Conservation (phyloP, 495 filamentous ascomycete genomes). For the Aspergillus bridgeri region DNA sequence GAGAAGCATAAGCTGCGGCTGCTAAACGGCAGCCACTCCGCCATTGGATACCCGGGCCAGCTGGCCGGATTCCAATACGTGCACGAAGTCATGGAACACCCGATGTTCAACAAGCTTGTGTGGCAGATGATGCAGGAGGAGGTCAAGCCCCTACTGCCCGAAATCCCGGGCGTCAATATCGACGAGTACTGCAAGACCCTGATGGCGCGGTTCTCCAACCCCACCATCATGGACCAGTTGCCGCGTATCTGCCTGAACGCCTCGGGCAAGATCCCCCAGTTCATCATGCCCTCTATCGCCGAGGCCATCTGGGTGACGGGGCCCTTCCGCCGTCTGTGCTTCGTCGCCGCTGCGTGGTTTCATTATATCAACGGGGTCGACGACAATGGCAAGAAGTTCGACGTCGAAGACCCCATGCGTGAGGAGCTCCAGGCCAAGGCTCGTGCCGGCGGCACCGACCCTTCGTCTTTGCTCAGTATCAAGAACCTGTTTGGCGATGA, state of each 20-base stretch:
- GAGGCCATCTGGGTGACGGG: slow-evolving; percentile 43
- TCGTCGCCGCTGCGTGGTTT: slow-evolving; percentile 46
- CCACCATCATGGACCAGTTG: slow-evolving; percentile 46
- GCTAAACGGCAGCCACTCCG: slow-evolving; percentile 47
- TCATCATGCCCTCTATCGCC: slow-evolving; percentile 49
- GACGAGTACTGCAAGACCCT: slow-evolving; percentile 45
- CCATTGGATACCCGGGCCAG: slow-evolving; percentile 44
- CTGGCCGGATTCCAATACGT: slow-evolving; percentile 46
- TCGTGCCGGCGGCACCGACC: slow-evolving; percentile 33
- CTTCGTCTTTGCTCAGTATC: slow-evolving; percentile 35
- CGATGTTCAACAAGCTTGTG: slow-evolving; percentile 36
- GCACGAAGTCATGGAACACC: slow-evolving; percentile 45
- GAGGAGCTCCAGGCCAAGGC: slow-evolving; percentile 43
- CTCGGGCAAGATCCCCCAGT: slow-evolving; percentile 49
- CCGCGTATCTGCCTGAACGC: slow-evolving; percentile 44
- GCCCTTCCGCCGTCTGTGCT: slow-evolving; percentile 45
- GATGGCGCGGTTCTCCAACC: slow-evolving; percentile 48
- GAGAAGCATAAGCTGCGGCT: slow-evolving; percentile 51
- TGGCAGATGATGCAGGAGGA: slow-evolving; percentile 51
- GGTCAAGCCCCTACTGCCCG: slow-evolving; percentile 43
- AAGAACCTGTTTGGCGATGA: slow-evolving; percentile 46
- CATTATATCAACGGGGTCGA: slow-evolving; percentile 42
- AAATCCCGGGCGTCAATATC: slow-evolving; percentile 43
- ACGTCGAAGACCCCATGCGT: slow-evolving; percentile 43
- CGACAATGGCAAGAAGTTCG: slow-evolving; percentile 36